Conservation (phyloP, 257 asterid genomes). For the Nicotiana tomentosiformis region DNA sequence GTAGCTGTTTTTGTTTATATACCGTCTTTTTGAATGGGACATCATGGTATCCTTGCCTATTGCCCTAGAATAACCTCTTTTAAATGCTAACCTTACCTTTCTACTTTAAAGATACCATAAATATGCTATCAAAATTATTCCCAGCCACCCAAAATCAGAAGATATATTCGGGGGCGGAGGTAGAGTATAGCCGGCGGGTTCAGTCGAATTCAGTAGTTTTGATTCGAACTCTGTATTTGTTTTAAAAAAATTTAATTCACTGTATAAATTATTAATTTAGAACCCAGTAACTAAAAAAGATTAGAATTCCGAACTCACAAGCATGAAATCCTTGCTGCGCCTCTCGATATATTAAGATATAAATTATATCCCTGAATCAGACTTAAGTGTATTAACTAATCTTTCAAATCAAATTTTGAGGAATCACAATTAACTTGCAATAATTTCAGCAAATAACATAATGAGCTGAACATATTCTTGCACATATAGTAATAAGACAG, state of each 20-base stretch:
- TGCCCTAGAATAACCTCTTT: not conserved
- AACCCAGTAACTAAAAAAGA: too few relatives aligned
- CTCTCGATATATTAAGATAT: not conserved
- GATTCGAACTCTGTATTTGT: too few relatives aligned
- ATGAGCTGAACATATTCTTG: not conserved
- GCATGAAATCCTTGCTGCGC: too few relatives aligned
- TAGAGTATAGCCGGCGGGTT: too few relatives aligned
- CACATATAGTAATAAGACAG: not conserved
- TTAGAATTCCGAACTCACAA: too few relatives aligned
- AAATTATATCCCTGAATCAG: not conserved
- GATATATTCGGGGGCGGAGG: not conserved
- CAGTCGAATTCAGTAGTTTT: too few relatives aligned
- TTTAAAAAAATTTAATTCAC: too few relatives aligned
- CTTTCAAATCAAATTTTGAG: not conserved
- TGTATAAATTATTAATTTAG: too few relatives aligned
- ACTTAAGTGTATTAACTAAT: not conserved
- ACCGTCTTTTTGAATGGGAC: not conserved
- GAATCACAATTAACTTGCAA: not conserved
- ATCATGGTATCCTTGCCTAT: not conserved
- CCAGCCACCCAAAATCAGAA: not conserved
- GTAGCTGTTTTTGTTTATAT: not conserved
- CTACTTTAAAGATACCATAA: conserved; percentile 2
- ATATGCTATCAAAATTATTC: not conserved
- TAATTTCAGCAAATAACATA: not conserved
- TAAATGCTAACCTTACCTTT: not conserved